Evolutionary conservation across 352 stramenopile genomes (phyloP).

Genomic region (Elongisporangium prolatum): DNA sequence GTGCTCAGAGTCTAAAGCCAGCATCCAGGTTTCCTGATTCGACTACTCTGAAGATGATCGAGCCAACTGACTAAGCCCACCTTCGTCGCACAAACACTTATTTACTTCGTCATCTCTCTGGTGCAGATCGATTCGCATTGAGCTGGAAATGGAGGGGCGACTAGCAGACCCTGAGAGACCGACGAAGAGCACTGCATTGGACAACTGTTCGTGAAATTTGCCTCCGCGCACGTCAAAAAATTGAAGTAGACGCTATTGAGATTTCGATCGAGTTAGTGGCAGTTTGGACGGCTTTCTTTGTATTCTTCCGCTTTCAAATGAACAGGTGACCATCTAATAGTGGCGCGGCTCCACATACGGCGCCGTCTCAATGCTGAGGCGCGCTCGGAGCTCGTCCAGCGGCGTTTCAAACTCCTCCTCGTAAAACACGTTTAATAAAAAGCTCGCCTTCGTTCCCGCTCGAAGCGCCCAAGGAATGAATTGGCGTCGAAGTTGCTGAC

Average conservation of each 20-base stretch:
- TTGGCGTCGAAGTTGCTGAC: constrained; percentile 62
- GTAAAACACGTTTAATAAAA: constrained; percentile 94
- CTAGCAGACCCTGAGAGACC: too few relatives aligned
- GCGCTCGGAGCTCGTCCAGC: constrained; percentile 81
- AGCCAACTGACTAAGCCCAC: background rate
- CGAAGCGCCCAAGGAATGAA: constrained; percentile 95
- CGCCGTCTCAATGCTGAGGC: constrained; percentile 45
- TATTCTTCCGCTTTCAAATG: background rate
- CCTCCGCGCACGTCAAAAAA: too few relatives aligned
- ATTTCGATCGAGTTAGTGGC: too few relatives aligned
- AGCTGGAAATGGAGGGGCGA: too few relatives aligned
- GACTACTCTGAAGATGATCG: background rate
- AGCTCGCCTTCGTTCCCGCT: constrained; percentile 56
- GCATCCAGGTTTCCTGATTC: background rate
- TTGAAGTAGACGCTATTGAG: too few relatives aligned
- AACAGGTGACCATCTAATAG: background rate
- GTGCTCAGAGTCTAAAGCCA: background rate
- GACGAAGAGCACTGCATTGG: too few relatives aligned
- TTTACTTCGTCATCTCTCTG: background rate
- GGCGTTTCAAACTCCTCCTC: constrained; percentile 93
- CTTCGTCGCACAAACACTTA: background rate
- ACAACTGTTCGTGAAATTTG: too few relatives aligned
- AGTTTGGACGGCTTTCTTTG: too few relatives aligned
- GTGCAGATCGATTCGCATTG: too few relatives aligned
- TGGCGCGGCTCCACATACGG: constrained; percentile 6